Conservation (phyloP, 2,329 filamentous ascomycete genomes). For the Torrubiellomyces zombiae region DNA sequence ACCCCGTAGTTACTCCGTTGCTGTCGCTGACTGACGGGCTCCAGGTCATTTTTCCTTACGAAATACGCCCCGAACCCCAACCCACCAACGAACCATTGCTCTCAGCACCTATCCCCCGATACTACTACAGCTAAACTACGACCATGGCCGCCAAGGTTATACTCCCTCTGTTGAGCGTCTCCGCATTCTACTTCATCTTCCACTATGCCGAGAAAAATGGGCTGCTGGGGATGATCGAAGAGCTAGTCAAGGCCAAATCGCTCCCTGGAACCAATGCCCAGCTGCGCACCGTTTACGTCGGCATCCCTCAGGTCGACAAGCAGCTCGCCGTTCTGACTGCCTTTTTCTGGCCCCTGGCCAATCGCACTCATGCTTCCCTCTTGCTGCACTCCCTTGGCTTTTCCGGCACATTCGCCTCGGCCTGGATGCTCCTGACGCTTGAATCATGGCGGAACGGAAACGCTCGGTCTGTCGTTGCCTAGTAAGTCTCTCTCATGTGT, state of each 20-base stretch:
- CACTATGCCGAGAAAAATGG: conserved; percentile 6
- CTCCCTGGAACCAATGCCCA: conserved; percentile 5
- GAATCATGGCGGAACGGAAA: conserved; percentile 8
- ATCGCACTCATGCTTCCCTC: conserved; percentile 4
- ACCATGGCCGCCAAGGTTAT: conserved; percentile 6
- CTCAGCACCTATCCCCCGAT: no score
- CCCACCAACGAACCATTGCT: no score
- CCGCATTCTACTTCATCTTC: conserved; percentile 8
- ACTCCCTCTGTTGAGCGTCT: conserved; percentile 5
- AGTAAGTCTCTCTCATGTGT: conserved; percentile 4
- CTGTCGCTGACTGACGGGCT: no score
- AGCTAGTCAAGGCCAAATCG: conserved; percentile 1
- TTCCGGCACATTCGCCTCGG: conserved; percentile 6
- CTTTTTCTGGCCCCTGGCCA: conserved; percentile 7
- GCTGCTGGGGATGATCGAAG: conserved; percentile 3
- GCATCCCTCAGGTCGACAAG: conserved; percentile 4
- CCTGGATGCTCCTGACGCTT: conserved; percentile 6
- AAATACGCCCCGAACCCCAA: no score
- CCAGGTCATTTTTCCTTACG: no score
- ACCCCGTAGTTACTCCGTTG: no score
- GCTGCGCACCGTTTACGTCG: conserved; percentile 7
- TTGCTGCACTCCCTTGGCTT: conserved; percentile 7
- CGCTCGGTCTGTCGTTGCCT: conserved; percentile 4
- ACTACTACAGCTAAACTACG: no score
- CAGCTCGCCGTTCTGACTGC: conserved; percentile 5